Percentiles rank a stretch among this genome's conserved stretches.
Evolutionary conservation across 768 basidiomycete species (phyloP).

Genomic region (Crassisporium funariophilum): DNA sequence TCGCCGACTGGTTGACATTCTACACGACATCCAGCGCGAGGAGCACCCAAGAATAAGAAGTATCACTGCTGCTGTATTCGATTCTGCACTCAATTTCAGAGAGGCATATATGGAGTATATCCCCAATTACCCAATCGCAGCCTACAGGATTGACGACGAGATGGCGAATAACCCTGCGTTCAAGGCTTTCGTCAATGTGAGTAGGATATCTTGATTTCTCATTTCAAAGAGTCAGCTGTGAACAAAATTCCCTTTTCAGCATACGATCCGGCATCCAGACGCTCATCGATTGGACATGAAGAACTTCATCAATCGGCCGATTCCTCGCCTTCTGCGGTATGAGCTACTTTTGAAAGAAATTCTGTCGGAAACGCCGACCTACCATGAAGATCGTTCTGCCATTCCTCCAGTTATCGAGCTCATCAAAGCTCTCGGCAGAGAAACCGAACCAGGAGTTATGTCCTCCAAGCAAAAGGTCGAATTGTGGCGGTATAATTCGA

Average conservation of each 20-base stretch:
- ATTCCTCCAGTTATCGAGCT: conserved; percentile 90
- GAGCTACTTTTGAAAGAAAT: conserved; percentile 81
- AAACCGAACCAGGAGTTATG: conserved; percentile 83
- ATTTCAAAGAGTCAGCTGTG: not conserved
- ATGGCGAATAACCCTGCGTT: conserved; percentile 79
- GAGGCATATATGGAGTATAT: conserved; percentile 93
- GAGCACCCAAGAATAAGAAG: conserved; percentile 80
- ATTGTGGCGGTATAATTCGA: conserved; percentile 81
- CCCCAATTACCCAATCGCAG: conserved; percentile 90
- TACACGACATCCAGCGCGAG: conserved; percentile 87
- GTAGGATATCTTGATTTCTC: conserved; percentile 21
- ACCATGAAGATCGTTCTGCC: conserved; percentile 76
- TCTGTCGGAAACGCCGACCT: conserved; percentile 71
- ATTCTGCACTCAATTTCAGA: conserved; percentile 90
- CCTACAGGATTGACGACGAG: conserved; percentile 86
- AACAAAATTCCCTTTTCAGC: conserved; percentile 25
- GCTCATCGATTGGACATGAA: conserved; percentile 88
- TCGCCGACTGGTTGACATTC: conserved; percentile 70
- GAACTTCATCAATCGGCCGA: conserved; percentile 88
- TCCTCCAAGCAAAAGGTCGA: conserved; percentile 89
- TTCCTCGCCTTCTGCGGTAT: conserved; percentile 86
- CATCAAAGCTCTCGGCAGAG: conserved; percentile 83
- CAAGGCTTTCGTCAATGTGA: conserved; percentile 77
- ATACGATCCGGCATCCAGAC: conserved; percentile 64
- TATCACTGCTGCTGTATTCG: conserved; percentile 83